Percentiles rank a stretch among this genome's conserved stretches.
phyloP scores from a whole-genome alignment of 208 protist species.

The Tritrichomonas foetus region DNA sequence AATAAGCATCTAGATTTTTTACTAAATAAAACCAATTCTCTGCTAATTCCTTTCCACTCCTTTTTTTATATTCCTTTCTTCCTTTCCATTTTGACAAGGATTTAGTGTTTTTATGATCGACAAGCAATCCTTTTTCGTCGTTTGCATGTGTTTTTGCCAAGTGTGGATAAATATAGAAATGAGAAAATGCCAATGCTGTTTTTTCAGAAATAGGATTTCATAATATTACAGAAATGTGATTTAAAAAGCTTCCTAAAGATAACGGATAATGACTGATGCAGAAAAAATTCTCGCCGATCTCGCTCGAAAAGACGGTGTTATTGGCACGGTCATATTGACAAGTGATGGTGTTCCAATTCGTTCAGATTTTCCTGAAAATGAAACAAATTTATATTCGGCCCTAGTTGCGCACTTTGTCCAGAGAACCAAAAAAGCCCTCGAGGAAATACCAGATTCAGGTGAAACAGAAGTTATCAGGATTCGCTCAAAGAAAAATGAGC shows the following conservation, averaged over 20 bases:
- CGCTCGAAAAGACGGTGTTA: background rate
- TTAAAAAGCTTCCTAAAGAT: too few species aligned
- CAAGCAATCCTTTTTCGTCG: background rate
- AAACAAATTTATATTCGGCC: slow-evolving; percentile 32
- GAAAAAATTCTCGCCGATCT: slow-evolving; percentile 21
- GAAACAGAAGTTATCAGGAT: background rate
- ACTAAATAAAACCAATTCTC: background rate
- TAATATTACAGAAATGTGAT: too few species aligned
- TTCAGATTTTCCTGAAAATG: background rate
- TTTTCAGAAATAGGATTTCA: too few species aligned
- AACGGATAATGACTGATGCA: slow-evolving; percentile 34
- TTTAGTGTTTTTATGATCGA: background rate
- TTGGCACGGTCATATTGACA: background rate
- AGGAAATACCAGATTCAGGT: background rate
- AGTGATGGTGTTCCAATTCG: slow-evolving; percentile 17
- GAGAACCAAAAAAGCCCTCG: slow-evolving; percentile 13
- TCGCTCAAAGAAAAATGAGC: slow-evolving; percentile 13
- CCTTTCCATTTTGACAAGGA: background rate
- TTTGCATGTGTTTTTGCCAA: background rate
- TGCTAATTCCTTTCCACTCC: background rate
- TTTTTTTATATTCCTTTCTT: background rate
- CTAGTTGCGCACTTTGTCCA: slow-evolving; percentile 22
- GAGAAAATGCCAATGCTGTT: too few species aligned
- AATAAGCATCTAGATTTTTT: background rate
- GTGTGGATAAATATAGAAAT: too few species aligned